Conservation (phyloP, 257 asterid genomes). For the Forsythia suspensa region DNA sequence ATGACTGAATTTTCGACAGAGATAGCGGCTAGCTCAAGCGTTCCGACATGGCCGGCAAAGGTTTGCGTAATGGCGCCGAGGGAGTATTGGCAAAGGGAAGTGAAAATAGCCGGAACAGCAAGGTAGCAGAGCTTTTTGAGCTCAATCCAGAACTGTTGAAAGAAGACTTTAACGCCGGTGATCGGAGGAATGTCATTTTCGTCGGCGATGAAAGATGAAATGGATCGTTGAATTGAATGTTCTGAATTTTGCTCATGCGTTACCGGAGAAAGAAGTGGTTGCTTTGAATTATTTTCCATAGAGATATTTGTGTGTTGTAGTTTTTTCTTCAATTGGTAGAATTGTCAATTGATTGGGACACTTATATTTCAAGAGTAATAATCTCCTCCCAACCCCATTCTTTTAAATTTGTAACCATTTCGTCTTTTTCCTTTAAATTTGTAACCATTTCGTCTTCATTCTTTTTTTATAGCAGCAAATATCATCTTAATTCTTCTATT, state of each 20-base stretch:
- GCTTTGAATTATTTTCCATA: conserved; percentile 11
- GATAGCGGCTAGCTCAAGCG: background rate
- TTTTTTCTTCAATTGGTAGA: too few species aligned
- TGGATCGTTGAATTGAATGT: background rate
- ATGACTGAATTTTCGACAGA: conserved; percentile 5
- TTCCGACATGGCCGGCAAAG: background rate
- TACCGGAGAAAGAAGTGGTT: conserved; percentile 25
- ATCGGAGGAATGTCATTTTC: conserved; percentile 12
- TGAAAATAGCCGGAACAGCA: background rate
- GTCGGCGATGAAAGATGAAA: conserved; percentile 11
- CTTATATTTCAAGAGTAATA: too few species aligned
- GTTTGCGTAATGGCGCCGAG: conserved; percentile 6
- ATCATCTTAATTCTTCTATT: too few species aligned
- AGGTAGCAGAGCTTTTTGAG: background rate
- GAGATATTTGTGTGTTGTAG: background rate
- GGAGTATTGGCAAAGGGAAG: conserved; percentile 24
- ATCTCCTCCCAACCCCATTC: too few species aligned
- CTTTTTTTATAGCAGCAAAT: too few species aligned
- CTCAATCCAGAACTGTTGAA: background rate
- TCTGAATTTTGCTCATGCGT: background rate
- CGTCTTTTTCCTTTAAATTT: too few species aligned
- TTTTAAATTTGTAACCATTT: too few species aligned
- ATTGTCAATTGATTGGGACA: too few species aligned
- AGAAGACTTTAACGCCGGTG: background rate
- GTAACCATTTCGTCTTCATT: too few species aligned